Percentiles rank a stretch among this genome's conserved stretches.
Conservation (phyloP, 257 asterid genomes). For the Knoxia roxburghii region DNA sequence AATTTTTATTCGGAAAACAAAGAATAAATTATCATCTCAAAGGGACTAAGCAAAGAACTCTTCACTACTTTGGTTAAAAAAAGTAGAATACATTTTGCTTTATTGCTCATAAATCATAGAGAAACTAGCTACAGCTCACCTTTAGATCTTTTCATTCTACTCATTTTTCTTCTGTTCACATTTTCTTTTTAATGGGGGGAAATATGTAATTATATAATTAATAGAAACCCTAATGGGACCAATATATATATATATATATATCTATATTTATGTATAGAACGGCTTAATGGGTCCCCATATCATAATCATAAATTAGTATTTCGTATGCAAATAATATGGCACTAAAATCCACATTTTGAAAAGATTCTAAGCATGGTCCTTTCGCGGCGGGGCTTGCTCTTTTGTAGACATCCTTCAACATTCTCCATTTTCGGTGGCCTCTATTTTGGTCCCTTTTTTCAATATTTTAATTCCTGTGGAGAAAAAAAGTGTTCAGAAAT, state of each 20-base stretch:
- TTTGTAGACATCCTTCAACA: background rate
- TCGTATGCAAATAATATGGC: conserved; percentile 38
- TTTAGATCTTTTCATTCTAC: background rate
- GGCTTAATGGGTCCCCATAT: conserved; percentile 28
- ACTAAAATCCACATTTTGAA: conserved; percentile 29
- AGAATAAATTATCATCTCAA: conserved; percentile 17
- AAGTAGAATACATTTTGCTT: background rate
- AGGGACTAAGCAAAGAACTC: background rate
- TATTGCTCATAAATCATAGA: background rate
- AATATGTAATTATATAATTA: too few species aligned
- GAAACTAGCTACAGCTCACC: too few species aligned
- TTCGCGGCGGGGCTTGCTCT: conserved; percentile 20
- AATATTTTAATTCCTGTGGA: too few species aligned
- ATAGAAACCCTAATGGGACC: conserved; percentile 14
- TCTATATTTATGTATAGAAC: too few species aligned
- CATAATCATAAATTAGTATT: conserved; percentile 24
- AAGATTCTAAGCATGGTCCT: conserved; percentile 20
- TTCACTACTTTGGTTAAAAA: conserved; percentile 4
- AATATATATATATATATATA: too few species aligned
- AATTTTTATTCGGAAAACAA: too few species aligned
- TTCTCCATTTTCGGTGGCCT: conserved; percentile 14
- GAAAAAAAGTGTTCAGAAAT: too few species aligned
- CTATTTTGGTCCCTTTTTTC: background rate
- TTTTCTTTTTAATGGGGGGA: conserved; percentile 19
- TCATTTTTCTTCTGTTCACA: conserved; percentile 19